These are phyloP conservation scores for Plasmodium falciparum DNA, from an alignment of 169 alveolate species.

Conservation along the genomic window DNA sequence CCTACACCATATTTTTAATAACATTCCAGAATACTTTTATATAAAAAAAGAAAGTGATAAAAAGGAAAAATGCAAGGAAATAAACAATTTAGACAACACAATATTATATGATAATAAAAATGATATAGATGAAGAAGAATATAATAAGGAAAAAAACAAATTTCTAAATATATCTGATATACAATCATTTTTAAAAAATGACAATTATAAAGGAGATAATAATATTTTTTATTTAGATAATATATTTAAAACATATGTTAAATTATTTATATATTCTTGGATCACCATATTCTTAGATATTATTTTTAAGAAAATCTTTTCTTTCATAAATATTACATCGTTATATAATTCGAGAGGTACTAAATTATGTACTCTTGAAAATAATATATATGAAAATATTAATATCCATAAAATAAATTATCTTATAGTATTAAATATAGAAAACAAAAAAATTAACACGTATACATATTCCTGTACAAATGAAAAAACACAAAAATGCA, in stretches of 20 bases:
- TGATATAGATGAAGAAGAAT: neutral
- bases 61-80: neutral
- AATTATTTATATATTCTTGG: conserved; percentile 59
- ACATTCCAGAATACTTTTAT: conserved; percentile 57
- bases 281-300: conserved; percentile 57
- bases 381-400: conserved; percentile 49
- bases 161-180: neutral
- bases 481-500: neutral
- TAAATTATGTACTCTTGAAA: conserved; percentile 54
- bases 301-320: conserved; percentile 18
- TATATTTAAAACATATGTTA: conserved; percentile 59
- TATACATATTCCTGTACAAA: neutral
- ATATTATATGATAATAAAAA: conserved; percentile 30
- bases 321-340: conserved; percentile 21
- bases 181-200: conserved; percentile 19
- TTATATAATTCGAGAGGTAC: conserved; percentile 39
- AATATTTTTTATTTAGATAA: conserved; percentile 44
- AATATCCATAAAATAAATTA: conserved; percentile 39
- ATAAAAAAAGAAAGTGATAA: conserved; percentile 9
- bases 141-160: neutral
- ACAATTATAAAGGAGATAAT: conserved; percentile 17
- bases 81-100: conserved; percentile 20
- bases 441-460: conserved; percentile 27
- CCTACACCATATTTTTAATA: conserved; percentile 14
- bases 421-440: conserved; percentile 28